phyloP scores from a whole-genome alignment of 805 yeast species.

The Myxozyma vanderwaltii region DNA sequence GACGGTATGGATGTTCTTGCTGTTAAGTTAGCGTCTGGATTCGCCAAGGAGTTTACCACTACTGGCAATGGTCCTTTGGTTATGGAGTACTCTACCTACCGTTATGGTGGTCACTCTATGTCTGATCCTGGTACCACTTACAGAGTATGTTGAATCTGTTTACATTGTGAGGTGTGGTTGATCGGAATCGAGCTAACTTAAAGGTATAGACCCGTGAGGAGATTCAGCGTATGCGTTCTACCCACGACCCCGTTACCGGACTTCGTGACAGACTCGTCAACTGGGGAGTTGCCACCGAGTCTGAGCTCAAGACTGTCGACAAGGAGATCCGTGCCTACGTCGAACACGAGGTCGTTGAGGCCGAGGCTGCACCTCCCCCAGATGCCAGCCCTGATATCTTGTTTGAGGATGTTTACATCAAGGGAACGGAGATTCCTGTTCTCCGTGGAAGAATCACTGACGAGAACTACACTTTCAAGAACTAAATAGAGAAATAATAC shows the following conservation, averaged over 20 bases:
- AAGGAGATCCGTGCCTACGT: slow-evolving; percentile 95
- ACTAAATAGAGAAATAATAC: slow-evolving; percentile 2
- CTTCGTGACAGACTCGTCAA: slow-evolving; percentile 84
- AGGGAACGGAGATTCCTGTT: slow-evolving; percentile 88
- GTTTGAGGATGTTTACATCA: slow-evolving; percentile 95
- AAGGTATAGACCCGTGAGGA: slow-evolving; percentile 80
- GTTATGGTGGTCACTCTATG: slow-evolving; percentile 99
- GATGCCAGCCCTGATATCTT: slow-evolving; percentile 92
- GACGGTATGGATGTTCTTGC: slow-evolving; percentile 99
- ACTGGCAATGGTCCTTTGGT: slow-evolving; percentile 95
- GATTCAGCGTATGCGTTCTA: slow-evolving; percentile 98
- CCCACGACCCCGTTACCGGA: slow-evolving; percentile 97
- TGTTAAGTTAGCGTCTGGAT: slow-evolving; percentile 91
- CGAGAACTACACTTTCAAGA: slow-evolving; percentile 81
- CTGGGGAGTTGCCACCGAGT: slow-evolving; percentile 84
- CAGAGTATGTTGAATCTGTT: slow-evolving; percentile 58
- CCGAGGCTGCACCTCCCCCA: slow-evolving; percentile 93
- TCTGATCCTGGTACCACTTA: slow-evolving; percentile 99
- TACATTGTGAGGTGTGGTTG: neutral
- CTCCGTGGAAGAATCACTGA: slow-evolving; percentile 96
- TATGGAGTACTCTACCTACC: slow-evolving; percentile 95
- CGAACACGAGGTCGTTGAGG: slow-evolving; percentile 90
- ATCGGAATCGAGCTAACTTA: neutral
- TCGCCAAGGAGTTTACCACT: slow-evolving; percentile 94
- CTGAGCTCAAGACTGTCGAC: slow-evolving; percentile 90